Conservation (phyloP, 2,329 filamentous ascomycete genomes). For the Talaromyces sp. region DNA sequence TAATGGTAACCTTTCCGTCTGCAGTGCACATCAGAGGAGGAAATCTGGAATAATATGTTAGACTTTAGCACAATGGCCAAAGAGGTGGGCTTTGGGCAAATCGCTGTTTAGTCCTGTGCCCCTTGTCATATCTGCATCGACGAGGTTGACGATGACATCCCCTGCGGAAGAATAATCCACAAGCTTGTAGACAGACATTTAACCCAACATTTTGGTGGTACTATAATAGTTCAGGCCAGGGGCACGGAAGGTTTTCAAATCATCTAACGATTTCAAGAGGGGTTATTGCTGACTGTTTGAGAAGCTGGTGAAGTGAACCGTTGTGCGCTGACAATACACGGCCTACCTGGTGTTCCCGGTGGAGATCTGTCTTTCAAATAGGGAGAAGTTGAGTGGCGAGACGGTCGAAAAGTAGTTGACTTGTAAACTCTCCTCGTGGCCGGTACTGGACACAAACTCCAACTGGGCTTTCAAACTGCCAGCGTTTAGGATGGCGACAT, state of each 20-base stretch:
- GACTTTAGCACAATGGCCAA: background rate
- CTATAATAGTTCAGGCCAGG: background rate
- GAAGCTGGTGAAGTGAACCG: constrained; percentile 23
- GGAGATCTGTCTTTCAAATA: constrained; percentile 38
- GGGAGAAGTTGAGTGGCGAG: constrained; percentile 54
- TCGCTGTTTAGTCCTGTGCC: constrained; percentile 38
- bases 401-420: constrained; percentile 59
- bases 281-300: constrained; percentile 19
- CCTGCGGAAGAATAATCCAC: constrained; percentile 40
- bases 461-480: constrained; percentile 28
- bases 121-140: constrained; percentile 46
- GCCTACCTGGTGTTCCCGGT: constrained; percentile 17
- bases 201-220: constrained; percentile 18
- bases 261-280: constrained; percentile 31
- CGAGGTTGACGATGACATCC: constrained; percentile 48
- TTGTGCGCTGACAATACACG: constrained; percentile 25
- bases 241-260: background rate
- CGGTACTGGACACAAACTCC: constrained; percentile 40
- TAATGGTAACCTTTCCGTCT: background rate
- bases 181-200: constrained; percentile 41
- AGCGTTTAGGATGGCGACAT: constrained; percentile 49
- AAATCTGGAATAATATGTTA: background rate
- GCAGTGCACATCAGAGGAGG: background rate
- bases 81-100: background rate
- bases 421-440: constrained; percentile 55